These are phyloP conservation scores for Mycena indigotica DNA, from an alignment of 768 basidiomycete species.

Conservation along the genomic window DNA sequence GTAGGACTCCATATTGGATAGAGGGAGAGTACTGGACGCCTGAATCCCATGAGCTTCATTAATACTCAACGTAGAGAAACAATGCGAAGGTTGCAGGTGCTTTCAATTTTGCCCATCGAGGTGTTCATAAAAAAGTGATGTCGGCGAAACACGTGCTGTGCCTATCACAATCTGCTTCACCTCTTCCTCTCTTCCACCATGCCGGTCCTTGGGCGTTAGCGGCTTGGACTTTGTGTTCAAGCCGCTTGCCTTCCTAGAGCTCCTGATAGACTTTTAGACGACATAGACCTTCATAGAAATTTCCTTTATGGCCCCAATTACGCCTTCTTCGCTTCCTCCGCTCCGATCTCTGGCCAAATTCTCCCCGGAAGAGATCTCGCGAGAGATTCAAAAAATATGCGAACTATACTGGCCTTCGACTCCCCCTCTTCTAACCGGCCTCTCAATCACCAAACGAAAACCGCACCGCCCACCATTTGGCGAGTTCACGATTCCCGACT, in stretches of 20 bases:
- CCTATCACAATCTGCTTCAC: no score
- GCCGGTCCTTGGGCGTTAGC: slow-evolving; percentile 57
- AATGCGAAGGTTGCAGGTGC: no score
- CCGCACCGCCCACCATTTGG: slow-evolving; percentile 31
- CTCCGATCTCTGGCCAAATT: slow-evolving; percentile 44
- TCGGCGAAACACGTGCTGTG: no score
- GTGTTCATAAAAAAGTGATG: no score
- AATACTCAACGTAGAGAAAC: no score
- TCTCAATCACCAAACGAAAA: slow-evolving; percentile 31
- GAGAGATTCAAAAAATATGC: slow-evolving; percentile 47
- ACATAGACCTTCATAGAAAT: slow-evolving; percentile 24
- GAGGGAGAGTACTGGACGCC: no score
- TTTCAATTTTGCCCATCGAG: no score
- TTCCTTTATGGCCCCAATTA: slow-evolving; percentile 20
- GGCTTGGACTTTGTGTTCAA: slow-evolving; percentile 44
- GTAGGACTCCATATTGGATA: no score
- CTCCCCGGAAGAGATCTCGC: slow-evolving; percentile 39
- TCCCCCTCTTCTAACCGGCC: slow-evolving; percentile 29
- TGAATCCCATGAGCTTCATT: no score
- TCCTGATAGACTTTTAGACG: slow-evolving; percentile 21
- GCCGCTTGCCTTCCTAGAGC: slow-evolving; percentile 36
- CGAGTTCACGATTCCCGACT: slow-evolving; percentile 56
- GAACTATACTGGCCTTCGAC: slow-evolving; percentile 54
- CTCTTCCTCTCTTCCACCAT: slow-evolving; percentile 38
- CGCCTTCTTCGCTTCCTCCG: slow-evolving; percentile 57